These are phyloP conservation scores for Geoglossum glabrum DNA, from an alignment of 495 filamentous ascomycete species.

Conservation along the genomic window DNA sequence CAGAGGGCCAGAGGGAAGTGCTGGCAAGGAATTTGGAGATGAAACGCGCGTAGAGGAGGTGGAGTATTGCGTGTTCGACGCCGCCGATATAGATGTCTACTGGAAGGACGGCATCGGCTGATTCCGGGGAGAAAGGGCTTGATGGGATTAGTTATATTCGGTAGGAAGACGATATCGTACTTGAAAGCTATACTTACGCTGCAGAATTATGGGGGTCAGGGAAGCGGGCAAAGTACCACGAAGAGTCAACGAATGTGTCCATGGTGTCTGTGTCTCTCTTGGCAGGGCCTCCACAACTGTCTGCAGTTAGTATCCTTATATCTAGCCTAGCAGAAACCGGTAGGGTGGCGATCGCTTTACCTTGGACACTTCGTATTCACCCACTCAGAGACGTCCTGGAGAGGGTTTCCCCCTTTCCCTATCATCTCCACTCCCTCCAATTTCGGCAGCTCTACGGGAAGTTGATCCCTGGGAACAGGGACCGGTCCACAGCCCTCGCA, in stretches of 20 bases:
- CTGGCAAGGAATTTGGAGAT: slow-evolving; percentile 68
- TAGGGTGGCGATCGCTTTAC: neutral
- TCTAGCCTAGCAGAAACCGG: neutral
- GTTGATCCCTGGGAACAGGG: slow-evolving; percentile 51
- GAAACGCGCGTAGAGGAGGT: slow-evolving; percentile 81
- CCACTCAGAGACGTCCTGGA: slow-evolving; percentile 54
- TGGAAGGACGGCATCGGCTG: slow-evolving; percentile 35
- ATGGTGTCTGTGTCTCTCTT: slow-evolving; percentile 82
- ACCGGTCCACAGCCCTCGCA: slow-evolving; percentile 58
- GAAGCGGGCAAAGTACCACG: slow-evolving; percentile 80
- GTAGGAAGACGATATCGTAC: no score
- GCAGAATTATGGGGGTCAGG: slow-evolving; percentile 43
- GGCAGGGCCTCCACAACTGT: slow-evolving; percentile 37
- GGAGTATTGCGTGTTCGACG: slow-evolving; percentile 76
- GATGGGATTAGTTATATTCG: neutral
- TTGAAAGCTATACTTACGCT: slow-evolving; percentile 2
- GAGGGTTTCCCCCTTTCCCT: slow-evolving; percentile 54
- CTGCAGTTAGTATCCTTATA: neutral
- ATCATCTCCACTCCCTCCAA: slow-evolving; percentile 45
- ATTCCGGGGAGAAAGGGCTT: slow-evolving; percentile 34
- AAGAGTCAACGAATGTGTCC: slow-evolving; percentile 90
- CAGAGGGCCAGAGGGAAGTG: slow-evolving; percentile 31
- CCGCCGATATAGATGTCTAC: slow-evolving; percentile 79
- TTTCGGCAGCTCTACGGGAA: slow-evolving; percentile 58
- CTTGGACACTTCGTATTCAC: slow-evolving; percentile 55